Evolutionary conservation across 306 rosid genomes (phyloP).

Genomic region (Bauhinia variegata): DNA sequence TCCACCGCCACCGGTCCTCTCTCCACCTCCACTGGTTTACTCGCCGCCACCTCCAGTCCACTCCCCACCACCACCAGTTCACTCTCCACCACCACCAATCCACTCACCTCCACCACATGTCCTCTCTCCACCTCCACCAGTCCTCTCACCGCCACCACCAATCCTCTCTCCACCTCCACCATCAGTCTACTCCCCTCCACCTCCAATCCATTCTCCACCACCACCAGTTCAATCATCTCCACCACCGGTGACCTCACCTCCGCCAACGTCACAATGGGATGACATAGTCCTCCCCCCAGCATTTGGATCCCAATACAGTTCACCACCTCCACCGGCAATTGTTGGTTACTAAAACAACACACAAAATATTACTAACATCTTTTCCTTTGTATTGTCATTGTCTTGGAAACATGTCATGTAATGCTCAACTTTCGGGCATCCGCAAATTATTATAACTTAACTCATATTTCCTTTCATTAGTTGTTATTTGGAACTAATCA

Average conservation of each 20-base stretch:
- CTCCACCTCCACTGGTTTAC: conserved; percentile 1
- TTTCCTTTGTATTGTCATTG: not conserved
- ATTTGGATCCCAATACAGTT: conserved; percentile 21
- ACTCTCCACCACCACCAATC: not conserved
- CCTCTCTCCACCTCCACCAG: conserved; percentile 10
- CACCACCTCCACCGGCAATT: conserved; percentile 44
- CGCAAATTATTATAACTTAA: not conserved
- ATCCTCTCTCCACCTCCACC: not conserved
- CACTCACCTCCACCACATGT: not conserved
- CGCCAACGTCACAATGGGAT: not conserved
- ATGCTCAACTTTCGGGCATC: not conserved
- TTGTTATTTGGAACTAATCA: no score
- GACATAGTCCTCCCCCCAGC: conserved; percentile 27
- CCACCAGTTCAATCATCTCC: conserved; percentile 17
- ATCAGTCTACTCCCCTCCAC: not conserved
- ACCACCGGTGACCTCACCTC: conserved; percentile 10
- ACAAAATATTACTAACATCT: conserved; percentile 5
- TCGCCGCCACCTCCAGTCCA: not conserved
- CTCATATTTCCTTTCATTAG: no score
- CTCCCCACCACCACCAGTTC: not conserved
- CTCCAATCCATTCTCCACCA: conserved; percentile 1
- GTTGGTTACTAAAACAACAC: conserved; percentile 31
- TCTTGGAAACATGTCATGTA: not conserved
- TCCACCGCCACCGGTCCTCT: not conserved
- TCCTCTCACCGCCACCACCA: conserved; percentile 28